A percentile compares a stretch with the other conserved stretches of the same genome.
Evolutionary conservation across 129 eudicot species (phyloP).

Genomic region (Tagetes patula): DNA sequence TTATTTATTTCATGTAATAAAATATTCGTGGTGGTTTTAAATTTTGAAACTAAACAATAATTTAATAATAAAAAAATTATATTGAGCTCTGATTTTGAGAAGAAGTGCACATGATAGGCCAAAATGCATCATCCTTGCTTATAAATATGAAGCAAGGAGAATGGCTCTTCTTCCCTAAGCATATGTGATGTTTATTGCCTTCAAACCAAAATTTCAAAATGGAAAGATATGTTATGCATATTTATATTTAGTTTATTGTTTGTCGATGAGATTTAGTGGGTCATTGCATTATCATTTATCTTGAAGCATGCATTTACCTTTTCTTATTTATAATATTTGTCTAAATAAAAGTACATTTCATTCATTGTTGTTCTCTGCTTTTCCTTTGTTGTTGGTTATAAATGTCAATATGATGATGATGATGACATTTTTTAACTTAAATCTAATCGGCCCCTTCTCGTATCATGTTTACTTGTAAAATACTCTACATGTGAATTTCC

Average conservation of each 20-base stretch:
- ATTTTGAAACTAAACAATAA: background rate
- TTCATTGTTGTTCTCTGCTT: constrained; percentile 10
- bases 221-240: background rate
- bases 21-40: too few relatives aligned
- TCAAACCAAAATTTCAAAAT: background rate
- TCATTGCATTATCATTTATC: constrained; percentile 22
- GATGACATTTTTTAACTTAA: constrained; percentile 14
- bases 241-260: background rate
- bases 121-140: constrained; percentile 22
- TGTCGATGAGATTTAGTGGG: constrained; percentile 27
- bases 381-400: constrained; percentile 3
- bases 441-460: background rate
- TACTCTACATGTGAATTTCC: constrained; percentile 5
- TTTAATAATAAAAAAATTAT: background rate
- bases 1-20: too few relatives aligned
- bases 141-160: constrained; percentile 14
- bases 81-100: constrained; percentile 3
- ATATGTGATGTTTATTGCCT: constrained; percentile 2
- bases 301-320: constrained; percentile 31
- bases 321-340: constrained; percentile 25
- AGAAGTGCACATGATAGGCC: constrained; percentile 19
- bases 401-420: constrained; percentile 19
- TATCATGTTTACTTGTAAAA: constrained; percentile 25
- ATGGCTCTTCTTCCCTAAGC: constrained; percentile 25
- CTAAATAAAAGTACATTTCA: constrained; percentile 22